Evolutionary conservation across 2,329 filamentous ascomycete genomes (phyloP).

Genomic region (Aspergillus amoenus): DNA sequence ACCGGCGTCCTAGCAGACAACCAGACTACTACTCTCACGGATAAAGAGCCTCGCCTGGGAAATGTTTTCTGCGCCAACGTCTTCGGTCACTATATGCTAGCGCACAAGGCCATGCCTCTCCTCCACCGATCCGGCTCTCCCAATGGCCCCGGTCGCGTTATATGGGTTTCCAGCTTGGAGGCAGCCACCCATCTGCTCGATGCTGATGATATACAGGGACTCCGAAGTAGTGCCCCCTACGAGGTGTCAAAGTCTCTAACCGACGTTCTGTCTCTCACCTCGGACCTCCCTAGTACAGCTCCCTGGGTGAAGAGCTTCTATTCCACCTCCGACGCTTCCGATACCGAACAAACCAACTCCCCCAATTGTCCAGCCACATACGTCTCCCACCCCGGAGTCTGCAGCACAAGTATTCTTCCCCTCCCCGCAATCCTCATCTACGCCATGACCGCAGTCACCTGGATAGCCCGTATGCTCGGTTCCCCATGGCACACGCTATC

Average conservation of each 20-base stretch:
- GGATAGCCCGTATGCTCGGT: conserved; percentile 72
- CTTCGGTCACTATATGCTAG: conserved; percentile 91
- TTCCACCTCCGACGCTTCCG: conserved; percentile 23
- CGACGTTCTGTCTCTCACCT: conserved; percentile 76
- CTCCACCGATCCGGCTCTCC: conserved; percentile 53
- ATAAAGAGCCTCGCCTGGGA: conserved; percentile 63
- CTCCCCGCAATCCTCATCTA: conserved; percentile 68
- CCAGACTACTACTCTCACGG: conserved; percentile 45
- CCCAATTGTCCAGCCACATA: conserved; percentile 63
- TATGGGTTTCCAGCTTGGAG: conserved; percentile 88
- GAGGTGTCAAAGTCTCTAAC: conserved; percentile 85
- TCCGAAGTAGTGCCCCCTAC: conserved; percentile 66
- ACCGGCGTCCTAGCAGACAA: conserved; percentile 55
- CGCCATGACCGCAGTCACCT: conserved; percentile 67
- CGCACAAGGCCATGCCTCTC: conserved; percentile 75
- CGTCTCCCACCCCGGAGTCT: conserved; percentile 81
- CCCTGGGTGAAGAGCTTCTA: conserved; percentile 61
- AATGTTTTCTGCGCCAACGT: conserved; percentile 88
- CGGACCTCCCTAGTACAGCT: conserved; percentile 62
- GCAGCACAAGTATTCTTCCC: conserved; percentile 77
- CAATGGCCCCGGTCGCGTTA: conserved; percentile 61
- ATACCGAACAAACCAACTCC: background rate
- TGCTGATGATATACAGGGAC: conserved; percentile 72
- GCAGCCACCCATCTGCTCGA: conserved; percentile 59
- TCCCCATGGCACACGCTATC: conserved; percentile 83